phyloP scores from a whole-genome alignment of 2,329 filamentous ascomycete genomes.

The Sporothrix phasma region DNA sequence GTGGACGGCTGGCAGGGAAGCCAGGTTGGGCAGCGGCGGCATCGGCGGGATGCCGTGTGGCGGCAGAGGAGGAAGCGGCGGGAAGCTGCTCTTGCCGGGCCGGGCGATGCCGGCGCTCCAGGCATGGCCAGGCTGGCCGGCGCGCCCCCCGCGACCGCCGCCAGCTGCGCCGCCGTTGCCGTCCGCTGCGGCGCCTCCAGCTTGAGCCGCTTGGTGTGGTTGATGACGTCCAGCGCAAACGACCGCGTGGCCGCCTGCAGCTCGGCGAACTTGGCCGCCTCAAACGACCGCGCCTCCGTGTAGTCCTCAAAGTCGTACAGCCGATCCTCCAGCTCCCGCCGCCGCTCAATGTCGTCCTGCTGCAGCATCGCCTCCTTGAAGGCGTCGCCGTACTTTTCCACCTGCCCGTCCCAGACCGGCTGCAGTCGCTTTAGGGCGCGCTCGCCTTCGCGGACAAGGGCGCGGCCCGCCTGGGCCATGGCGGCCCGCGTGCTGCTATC shows the following conservation, averaged over 20 bases:
- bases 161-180: constrained; percentile 3
- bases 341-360: constrained; percentile 26
- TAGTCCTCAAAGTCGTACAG: constrained; percentile 38
- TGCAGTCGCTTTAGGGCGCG: constrained; percentile 30
- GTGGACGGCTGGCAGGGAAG: constrained; percentile 8
- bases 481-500: constrained; percentile 16
- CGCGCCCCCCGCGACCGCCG: neutral
- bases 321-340: constrained; percentile 30
- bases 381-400: constrained; percentile 28
- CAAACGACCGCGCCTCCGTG: constrained; percentile 30
- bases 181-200: constrained; percentile 20
- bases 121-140: constrained; percentile 8
- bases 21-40: neutral
- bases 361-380: constrained; percentile 29
- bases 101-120: too few relatives aligned
- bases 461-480: constrained; percentile 27
- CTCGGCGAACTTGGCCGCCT: constrained; percentile 28
- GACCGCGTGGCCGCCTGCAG: constrained; percentile 32
- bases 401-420: constrained; percentile 30
- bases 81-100: constrained; percentile 1
- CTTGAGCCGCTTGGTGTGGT: constrained; percentile 28
- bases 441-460: constrained; percentile 26
- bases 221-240: constrained; percentile 32
- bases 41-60: neutral
- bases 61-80: constrained; percentile 10